Evolutionary conservation across 495 filamentous ascomycete species (phyloP).

Genomic region (Durotheca rogersii): DNA sequence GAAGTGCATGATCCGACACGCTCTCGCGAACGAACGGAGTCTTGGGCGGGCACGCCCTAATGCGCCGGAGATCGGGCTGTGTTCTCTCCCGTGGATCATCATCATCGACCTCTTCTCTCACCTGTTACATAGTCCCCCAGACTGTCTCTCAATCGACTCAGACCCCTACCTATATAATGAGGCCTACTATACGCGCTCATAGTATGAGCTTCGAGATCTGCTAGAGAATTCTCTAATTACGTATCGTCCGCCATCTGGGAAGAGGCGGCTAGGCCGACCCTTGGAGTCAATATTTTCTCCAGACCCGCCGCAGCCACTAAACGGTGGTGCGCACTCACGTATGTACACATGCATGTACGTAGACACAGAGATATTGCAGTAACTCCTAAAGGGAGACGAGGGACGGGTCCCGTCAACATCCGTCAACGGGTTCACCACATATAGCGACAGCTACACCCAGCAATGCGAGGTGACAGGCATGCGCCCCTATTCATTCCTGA

Average conservation of each 20-base stretch:
- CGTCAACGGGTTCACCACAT: too few species aligned
- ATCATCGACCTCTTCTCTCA: neutral
- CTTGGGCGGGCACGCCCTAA: neutral
- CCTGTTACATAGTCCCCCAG: too few species aligned
- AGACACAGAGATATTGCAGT: too few species aligned
- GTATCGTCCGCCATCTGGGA: slow-evolving; percentile 7
- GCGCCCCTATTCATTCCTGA: neutral
- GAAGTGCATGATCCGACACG: slow-evolving; percentile 24
- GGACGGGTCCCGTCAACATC: too few species aligned
- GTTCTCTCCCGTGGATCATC: too few species aligned
- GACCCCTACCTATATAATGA: neutral
- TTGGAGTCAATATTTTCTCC: slow-evolving; percentile 14
- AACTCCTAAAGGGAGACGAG: too few species aligned
- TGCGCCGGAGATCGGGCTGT: neutral
- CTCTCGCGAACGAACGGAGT: slow-evolving; percentile 10
- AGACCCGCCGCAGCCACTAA: slow-evolving; percentile 13
- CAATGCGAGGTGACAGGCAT: too few species aligned
- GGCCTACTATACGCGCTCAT: neutral
- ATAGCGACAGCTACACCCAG: neutral
- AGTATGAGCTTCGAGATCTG: slow-evolving; percentile 12
- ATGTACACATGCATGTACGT: neutral
- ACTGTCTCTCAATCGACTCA: too few species aligned
- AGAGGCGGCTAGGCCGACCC: slow-evolving; percentile 2
- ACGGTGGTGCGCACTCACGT: neutral
- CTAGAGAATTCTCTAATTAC: neutral